phyloP scores from a whole-genome alignment of 2,329 filamentous ascomycete genomes.

The Myotisia sp. region DNA sequence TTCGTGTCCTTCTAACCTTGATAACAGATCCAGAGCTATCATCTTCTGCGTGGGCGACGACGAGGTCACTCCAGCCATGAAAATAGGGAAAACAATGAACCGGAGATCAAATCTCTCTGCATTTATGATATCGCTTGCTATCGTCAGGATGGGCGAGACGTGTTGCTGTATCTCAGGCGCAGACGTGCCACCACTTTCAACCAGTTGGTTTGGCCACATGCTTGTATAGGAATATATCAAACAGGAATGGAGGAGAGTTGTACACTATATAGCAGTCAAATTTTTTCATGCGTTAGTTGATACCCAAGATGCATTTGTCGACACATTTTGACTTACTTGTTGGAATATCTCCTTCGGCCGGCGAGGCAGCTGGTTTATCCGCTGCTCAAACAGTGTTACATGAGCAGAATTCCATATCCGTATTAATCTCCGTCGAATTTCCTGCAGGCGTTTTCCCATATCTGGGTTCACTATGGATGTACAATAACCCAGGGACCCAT shows the following conservation, averaged over 20 bases:
- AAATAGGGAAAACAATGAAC: conserved; percentile 40
- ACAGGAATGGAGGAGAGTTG: conserved; percentile 36
- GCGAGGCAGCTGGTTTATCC: conserved; percentile 24
- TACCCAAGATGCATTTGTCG: no score
- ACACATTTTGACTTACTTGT: conserved; percentile 29
- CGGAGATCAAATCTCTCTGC: conserved; percentile 29
- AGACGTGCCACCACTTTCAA: conserved; percentile 25
- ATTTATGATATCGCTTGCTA: conserved; percentile 29
- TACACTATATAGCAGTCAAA: conserved; percentile 23
- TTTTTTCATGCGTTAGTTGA: no score
- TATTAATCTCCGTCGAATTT: conserved; percentile 24
- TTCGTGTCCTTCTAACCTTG: conserved; percentile 30
- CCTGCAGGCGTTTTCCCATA: conserved; percentile 22
- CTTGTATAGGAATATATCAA: conserved; percentile 41
- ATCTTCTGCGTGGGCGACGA: conserved; percentile 30
- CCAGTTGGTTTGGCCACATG: conserved; percentile 38
- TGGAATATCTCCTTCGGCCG: conserved; percentile 28
- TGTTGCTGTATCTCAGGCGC: conserved; percentile 33
- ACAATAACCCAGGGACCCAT: conserved; percentile 3
- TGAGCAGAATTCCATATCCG: conserved; percentile 27
- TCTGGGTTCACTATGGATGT: conserved; percentile 14
- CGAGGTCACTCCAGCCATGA: conserved; percentile 38
- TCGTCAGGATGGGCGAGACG: conserved; percentile 31
- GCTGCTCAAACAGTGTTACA: conserved; percentile 23
- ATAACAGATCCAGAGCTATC: conserved; percentile 36